These are phyloP conservation scores for Paraurostyla sp. DNA, from an alignment of 73 alveolate genomes.

Conservation along the genomic window DNA sequence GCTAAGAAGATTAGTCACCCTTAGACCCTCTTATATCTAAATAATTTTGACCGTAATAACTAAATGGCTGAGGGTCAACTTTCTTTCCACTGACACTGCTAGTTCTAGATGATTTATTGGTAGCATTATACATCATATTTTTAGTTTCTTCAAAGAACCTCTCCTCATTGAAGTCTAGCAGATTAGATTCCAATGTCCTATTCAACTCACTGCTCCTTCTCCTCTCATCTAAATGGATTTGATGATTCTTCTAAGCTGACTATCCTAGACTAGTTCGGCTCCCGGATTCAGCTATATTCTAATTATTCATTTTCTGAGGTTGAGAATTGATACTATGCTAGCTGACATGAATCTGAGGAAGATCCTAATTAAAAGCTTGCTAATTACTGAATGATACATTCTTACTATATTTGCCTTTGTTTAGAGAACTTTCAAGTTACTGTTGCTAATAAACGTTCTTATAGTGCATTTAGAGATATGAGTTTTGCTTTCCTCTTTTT, in stretches of 20 bases:
- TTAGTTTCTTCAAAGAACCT: constrained; percentile 40
- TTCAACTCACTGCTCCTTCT: constrained; percentile 21
- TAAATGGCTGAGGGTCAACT: no score
- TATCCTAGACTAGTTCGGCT: no score
- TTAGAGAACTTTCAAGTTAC: neutral
- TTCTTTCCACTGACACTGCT: neutral
- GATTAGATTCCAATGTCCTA: constrained; percentile 40
- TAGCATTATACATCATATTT: neutral
- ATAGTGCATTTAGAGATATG: constrained; percentile 11
- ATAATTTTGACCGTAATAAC: no score
- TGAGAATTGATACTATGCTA: no score
- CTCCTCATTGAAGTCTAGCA: constrained; percentile 48
- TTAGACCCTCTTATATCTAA: no score
- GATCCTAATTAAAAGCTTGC: no score
- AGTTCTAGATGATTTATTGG: neutral
- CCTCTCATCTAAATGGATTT: neutral
- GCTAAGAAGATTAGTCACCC: no score
- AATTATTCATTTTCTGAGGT: no score
- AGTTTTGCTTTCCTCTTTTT: neutral
- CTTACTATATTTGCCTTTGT: neutral
- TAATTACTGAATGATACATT: neutral
- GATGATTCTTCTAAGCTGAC: no score
- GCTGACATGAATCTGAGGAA: no score
- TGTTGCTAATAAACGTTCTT: neutral
- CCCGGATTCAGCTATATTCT: no score